Conservation (phyloP, 805 yeast genomes). For the Candida odintsovae region DNA sequence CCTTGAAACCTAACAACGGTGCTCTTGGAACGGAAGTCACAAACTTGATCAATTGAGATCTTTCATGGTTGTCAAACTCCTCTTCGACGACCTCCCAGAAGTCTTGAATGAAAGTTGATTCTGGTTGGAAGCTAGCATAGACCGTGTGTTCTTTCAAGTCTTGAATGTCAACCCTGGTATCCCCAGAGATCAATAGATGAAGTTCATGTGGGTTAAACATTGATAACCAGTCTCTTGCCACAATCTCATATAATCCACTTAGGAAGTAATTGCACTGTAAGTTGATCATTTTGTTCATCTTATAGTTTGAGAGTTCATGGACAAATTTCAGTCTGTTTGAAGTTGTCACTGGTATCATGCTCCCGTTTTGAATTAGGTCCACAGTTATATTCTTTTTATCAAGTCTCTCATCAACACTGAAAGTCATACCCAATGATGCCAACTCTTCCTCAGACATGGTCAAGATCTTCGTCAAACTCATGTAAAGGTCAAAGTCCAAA, state of each 20-base stretch:
- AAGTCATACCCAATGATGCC: constrained; percentile 50
- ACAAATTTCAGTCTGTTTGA: constrained; percentile 67
- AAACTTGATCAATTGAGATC: constrained; percentile 67
- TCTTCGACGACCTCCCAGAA: constrained; percentile 78
- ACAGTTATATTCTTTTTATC: constrained; percentile 32
- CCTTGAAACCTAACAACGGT: constrained; percentile 80
- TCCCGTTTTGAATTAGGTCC: constrained; percentile 61
- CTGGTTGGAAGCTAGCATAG: constrained; percentile 55
- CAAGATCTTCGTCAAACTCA: constrained; percentile 57
- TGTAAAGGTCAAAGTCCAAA: constrained; percentile 63
- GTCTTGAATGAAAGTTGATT: constrained; percentile 51
- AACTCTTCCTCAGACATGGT: constrained; percentile 51
- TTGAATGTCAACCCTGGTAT: constrained; percentile 57
- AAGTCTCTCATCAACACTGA: constrained; percentile 51
- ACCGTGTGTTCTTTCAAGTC: constrained; percentile 63
- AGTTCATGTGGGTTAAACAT: constrained; percentile 84
- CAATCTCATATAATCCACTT: constrained; percentile 63
- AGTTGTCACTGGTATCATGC: constrained; percentile 45
- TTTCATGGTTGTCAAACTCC: constrained; percentile 49
- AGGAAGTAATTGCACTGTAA: constrained; percentile 58
- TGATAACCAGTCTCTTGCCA: constrained; percentile 69
- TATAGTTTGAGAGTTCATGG: constrained; percentile 72
- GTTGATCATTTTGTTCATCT: constrained; percentile 58
- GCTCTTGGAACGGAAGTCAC: constrained; percentile 91
- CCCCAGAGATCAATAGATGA: constrained; percentile 76